Conservation (phyloP, 2,329 filamentous ascomycete genomes). For the Stemphylium beticola region DNA sequence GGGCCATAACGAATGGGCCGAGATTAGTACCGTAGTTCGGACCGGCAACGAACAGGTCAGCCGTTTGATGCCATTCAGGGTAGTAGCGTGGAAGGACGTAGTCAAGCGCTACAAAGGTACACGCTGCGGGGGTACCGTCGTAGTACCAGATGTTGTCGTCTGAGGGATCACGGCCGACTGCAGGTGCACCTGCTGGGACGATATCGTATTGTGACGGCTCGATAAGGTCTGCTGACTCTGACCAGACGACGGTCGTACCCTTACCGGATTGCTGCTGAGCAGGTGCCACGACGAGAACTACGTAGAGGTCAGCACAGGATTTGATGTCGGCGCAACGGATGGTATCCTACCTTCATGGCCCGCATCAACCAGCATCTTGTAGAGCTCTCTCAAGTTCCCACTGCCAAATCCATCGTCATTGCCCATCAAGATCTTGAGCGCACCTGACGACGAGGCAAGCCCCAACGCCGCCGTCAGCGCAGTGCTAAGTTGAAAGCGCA, state of each 20-base stretch:
- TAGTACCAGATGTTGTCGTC: constrained; percentile 66
- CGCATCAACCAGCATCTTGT: constrained; percentile 33
- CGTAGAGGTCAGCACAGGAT: neutral
- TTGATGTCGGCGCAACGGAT: neutral
- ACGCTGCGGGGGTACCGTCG: constrained; percentile 64
- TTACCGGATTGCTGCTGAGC: constrained; percentile 54
- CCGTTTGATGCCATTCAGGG: constrained; percentile 53
- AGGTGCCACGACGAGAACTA: constrained; percentile 53
- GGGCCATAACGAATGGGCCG: constrained; percentile 56
- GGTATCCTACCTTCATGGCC: constrained; percentile 35
- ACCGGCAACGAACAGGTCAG: constrained; percentile 62
- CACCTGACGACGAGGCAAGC: constrained; percentile 22
- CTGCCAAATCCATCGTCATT: constrained; percentile 51
- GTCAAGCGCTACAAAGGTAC: constrained; percentile 63
- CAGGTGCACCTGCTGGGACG: constrained; percentile 55
- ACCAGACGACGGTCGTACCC: constrained; percentile 54
- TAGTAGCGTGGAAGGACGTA: constrained; percentile 57
- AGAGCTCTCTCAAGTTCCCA: constrained; percentile 46
- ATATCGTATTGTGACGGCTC: constrained; percentile 54
- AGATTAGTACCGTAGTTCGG: constrained; percentile 64
- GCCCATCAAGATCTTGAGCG: constrained; percentile 46
- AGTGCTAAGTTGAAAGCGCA: constrained; percentile 23
- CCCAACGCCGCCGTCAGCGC: constrained; percentile 25
- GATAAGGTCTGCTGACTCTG: constrained; percentile 52
- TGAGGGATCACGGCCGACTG: constrained; percentile 58